Conservation (phyloP, 2,329 filamentous ascomycete species). For the Scedosporium dehoogii region DNA sequence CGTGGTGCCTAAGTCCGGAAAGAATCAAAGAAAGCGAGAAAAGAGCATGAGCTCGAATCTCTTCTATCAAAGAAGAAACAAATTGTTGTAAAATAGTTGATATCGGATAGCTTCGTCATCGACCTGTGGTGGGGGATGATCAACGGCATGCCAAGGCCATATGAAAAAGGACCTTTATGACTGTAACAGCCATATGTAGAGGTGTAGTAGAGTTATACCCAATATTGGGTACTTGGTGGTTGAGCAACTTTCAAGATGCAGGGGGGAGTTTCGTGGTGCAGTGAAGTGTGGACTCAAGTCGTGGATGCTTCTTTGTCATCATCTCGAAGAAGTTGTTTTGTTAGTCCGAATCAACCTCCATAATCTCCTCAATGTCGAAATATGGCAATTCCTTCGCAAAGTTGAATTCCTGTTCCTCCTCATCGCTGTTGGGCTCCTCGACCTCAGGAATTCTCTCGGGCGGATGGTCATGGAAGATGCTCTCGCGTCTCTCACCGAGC, state of each 20-base stretch:
- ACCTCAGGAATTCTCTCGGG: slow-evolving; percentile 42
- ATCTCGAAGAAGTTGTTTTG: not conserved
- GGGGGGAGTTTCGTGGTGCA: not conserved
- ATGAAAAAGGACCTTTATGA: not conserved
- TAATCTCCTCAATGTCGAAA: slow-evolving; percentile 34
- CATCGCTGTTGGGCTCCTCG: slow-evolving; percentile 40
- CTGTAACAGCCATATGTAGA: not conserved
- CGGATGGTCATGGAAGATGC: slow-evolving; percentile 38
- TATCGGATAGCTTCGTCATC: not conserved
- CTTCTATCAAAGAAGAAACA: slow-evolving; percentile 2
- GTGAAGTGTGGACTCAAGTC: not conserved
- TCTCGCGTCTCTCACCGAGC: slow-evolving; percentile 33
- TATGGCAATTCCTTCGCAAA: slow-evolving; percentile 40
- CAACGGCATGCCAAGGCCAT: too few relatives aligned
- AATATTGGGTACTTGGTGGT: not conserved
- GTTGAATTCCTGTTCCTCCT: slow-evolving; percentile 30
- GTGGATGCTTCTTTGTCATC: not conserved
- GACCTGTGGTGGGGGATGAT: too few relatives aligned
- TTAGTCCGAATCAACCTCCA: slow-evolving; percentile 33
- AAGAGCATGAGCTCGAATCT: not conserved
- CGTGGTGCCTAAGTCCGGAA: not conserved
- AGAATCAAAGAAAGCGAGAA: not conserved
- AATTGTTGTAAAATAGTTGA: not conserved
- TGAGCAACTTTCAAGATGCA: not conserved
- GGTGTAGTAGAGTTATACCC: not conserved